A percentile compares a stretch with the other conserved stretches of the same genome.
Evolutionary conservation across 1,139 yeast species (phyloP).

Genomic region (Lodderomyces pseudojiufengensis): DNA sequence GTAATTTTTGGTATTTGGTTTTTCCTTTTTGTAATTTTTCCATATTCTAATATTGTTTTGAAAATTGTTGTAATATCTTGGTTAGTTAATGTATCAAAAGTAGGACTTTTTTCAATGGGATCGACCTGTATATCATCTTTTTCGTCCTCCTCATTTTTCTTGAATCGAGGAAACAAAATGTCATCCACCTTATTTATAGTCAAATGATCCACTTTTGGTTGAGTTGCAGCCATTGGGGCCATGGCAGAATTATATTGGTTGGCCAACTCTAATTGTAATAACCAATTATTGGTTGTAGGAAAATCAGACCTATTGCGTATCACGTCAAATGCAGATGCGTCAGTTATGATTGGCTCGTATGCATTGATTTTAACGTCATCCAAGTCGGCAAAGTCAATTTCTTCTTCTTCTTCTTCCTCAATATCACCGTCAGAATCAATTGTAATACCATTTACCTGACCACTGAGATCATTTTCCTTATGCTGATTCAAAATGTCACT

Average conservation of each 20-base stretch:
- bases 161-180: constrained; percentile 51
- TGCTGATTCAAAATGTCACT: constrained; percentile 21
- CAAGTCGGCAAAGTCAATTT: constrained; percentile 15
- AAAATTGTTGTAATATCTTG: background rate
- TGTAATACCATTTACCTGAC: constrained; percentile 30
- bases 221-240: constrained; percentile 23
- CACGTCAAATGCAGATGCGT: constrained; percentile 29
- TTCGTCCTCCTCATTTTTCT: constrained; percentile 17
- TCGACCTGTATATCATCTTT: background rate
- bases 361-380: constrained; percentile 58
- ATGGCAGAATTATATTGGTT: constrained; percentile 51
- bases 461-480: constrained; percentile 20
- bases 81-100: background rate
- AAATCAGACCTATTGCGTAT: constrained; percentile 35
- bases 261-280: constrained; percentile 56
- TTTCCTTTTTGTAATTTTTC: background rate
- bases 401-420: constrained; percentile 16
- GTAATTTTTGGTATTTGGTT: constrained; percentile 3
- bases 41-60: background rate
- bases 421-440: constrained; percentile 20
- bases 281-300: constrained; percentile 59
- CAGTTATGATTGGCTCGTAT: constrained; percentile 58
- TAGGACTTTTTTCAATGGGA: too few species aligned
- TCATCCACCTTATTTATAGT: constrained; percentile 41
- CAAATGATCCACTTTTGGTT: constrained; percentile 18